Evolutionary conservation across 768 basidiomycete genomes (phyloP).

Genomic region (Tylopilus plumbeoviolaceoides): DNA sequence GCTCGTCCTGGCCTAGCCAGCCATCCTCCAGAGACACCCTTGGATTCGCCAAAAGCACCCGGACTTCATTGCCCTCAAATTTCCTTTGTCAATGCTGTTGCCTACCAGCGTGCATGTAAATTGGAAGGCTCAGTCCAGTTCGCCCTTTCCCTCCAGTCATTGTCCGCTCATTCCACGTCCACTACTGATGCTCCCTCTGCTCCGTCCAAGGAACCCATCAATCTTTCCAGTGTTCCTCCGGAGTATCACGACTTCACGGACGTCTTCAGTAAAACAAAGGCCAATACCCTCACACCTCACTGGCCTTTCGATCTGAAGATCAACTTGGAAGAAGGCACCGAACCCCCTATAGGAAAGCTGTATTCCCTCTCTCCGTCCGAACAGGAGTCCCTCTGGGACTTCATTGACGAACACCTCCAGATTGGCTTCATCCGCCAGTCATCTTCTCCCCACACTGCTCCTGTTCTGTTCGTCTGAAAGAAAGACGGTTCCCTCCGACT

Average conservation of each 20-base stretch:
- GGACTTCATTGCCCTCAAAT: neutral
- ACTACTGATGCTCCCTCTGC: neutral
- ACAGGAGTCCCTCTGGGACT: neutral
- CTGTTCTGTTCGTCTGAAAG: neutral
- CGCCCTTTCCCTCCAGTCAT: neutral
- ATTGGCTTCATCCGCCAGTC: neutral
- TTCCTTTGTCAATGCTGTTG: neutral
- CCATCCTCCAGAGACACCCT: too few species aligned
- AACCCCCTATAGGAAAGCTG: neutral
- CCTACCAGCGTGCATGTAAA: neutral
- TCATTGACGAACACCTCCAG: neutral
- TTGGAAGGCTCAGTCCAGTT: neutral
- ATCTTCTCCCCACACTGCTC: neutral
- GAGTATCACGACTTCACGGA: neutral
- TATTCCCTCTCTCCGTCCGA: neutral
- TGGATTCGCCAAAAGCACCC: neutral
- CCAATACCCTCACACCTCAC: neutral
- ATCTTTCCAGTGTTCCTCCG: neutral
- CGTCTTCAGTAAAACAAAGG: neutral
- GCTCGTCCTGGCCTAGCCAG: too few species aligned
- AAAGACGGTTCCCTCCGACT: neutral
- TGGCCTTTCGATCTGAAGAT: neutral
- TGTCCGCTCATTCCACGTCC: neutral
- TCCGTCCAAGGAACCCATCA: neutral
- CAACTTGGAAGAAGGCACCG: neutral